Evolutionary conservation across 2,329 filamentous ascomycete species (phyloP), one percentile per base, ranked within the genome.

Genomic region (Hyphodiscus sp.): DNA sequence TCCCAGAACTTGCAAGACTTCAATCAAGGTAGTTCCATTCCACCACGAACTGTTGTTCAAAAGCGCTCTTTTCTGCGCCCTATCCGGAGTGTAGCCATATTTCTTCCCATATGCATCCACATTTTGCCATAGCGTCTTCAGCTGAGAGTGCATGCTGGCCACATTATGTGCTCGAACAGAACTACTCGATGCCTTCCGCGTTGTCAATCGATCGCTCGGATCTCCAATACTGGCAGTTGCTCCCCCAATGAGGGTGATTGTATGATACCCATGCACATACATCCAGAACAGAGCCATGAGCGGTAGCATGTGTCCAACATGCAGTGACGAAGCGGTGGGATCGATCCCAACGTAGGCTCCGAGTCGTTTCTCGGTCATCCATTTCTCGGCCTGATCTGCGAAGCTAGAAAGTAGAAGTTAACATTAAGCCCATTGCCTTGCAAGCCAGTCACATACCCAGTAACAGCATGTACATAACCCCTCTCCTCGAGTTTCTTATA

Each of bases 21-120:
- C 87, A 47, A 89, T 75, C 45, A 95, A 1, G 83, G 77, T 44
- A 89, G 71, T 41, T 79, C 81, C 23, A 60, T 86, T 81, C 73
- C 91, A 82, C 94, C 94, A 99, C 48, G 77, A 76, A 58, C 83
- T 86, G 70, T 99, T 99, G 72, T 96, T 95, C 26, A 84, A 69
- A 41, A 96, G 64, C 20, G 79, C 80, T 51, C 83, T 80, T 58
- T 76, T 81, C 74, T 87, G 89, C 4, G 81, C 76, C 76, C 79
- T 85, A 45, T 85, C 76, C 84, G 73, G 55, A 75, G 79, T 56
- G 65, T 83, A 87, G 3, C 86, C 85, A 65, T 86, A 83, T 59
- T 81, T 85, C 51, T 71, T 69, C 5, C 81, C 87, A 59, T 89
- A 79, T 0, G 64, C 63, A 46, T 89, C 82, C 30, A 91, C 87